These are phyloP conservation scores for Puccinia novopanici DNA, from an alignment of 1,284 basidiomycete genomes.

Conservation along the genomic window DNA sequence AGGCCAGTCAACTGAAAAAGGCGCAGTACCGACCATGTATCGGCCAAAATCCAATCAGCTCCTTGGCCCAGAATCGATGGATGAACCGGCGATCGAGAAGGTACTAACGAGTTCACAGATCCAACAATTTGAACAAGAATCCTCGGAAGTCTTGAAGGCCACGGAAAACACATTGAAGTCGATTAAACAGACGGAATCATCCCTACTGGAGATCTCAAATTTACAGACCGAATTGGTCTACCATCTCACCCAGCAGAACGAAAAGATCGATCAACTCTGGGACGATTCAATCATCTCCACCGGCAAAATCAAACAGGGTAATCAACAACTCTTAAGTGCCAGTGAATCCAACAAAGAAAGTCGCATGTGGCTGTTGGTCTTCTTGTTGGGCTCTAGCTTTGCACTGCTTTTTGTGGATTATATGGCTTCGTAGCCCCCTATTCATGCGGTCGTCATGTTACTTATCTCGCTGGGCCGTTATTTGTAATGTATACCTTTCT, in stretches of 20 bases:
- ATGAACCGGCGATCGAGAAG: slow-evolving; percentile 64
- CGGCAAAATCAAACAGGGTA: slow-evolving; percentile 79
- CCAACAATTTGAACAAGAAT: slow-evolving; percentile 84
- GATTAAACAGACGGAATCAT: slow-evolving; percentile 82
- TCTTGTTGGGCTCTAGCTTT: slow-evolving; percentile 80
- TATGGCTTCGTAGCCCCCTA: slow-evolving; percentile 54
- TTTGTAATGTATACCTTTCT: not conserved
- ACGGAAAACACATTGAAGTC: slow-evolving; percentile 80
- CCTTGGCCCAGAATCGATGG: slow-evolving; percentile 63
- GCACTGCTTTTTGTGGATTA: slow-evolving; percentile 81
- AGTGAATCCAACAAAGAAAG: slow-evolving; percentile 77
- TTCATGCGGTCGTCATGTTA: not conserved
- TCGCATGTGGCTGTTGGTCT: slow-evolving; percentile 77
- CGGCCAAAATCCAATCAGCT: slow-evolving; percentile 56
- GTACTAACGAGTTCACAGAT: slow-evolving; percentile 80
- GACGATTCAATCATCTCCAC: slow-evolving; percentile 84
- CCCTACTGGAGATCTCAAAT: slow-evolving; percentile 82
- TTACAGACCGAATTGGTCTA: slow-evolving; percentile 83
- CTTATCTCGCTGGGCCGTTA: slow-evolving; percentile 1
- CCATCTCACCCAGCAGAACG: slow-evolving; percentile 83
- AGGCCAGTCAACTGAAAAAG: slow-evolving; percentile 43
- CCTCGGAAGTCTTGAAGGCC: slow-evolving; percentile 75
- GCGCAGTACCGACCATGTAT: slow-evolving; percentile 54
- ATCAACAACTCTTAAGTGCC: slow-evolving; percentile 79
- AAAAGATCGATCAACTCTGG: slow-evolving; percentile 81